Conservation (phyloP, 257 asterid species). For the Anisodus acutangulus region DNA sequence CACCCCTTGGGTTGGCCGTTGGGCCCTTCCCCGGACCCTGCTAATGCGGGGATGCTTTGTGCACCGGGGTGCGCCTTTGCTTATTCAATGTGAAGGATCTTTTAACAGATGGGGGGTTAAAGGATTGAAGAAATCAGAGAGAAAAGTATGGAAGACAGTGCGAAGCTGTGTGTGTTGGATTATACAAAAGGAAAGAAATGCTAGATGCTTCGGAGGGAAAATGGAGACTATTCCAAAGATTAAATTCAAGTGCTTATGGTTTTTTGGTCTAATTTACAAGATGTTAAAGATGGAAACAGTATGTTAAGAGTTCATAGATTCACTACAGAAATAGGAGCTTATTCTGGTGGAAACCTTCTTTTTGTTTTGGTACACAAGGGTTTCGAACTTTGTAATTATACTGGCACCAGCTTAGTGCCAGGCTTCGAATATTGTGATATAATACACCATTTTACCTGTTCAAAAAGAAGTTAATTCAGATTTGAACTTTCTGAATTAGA, state of each 20-base stretch:
- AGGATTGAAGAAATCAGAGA: not conserved
- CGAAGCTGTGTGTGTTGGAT: not conserved
- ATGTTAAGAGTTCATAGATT: not conserved
- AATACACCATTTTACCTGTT: not conserved
- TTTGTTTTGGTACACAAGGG: not conserved
- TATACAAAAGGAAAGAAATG: too few relatives aligned
- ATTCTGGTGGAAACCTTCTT: not conserved
- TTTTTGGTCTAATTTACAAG: not conserved
- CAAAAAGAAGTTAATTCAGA: not conserved
- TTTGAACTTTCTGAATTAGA: too few relatives aligned
- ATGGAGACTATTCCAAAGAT: not conserved
- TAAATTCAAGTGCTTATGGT: not conserved
- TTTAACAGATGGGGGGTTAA: not conserved
- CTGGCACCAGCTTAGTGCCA: not conserved
- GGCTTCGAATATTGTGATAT: not conserved
- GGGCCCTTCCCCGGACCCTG: too few relatives aligned
- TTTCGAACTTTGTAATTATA: not conserved
- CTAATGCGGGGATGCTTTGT: too few relatives aligned
- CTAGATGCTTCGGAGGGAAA: not conserved
- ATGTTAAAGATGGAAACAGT: not conserved
- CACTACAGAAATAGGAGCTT: not conserved
- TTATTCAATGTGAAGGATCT: not conserved
- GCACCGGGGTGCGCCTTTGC: too few relatives aligned
- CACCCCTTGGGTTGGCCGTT: too few relatives aligned
- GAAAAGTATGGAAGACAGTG: not conserved